Percentiles rank a stretch among this genome's conserved stretches.
Evolutionary conservation across 208 protist genomes (phyloP).

Genomic region (Spongospora subterranea): DNA sequence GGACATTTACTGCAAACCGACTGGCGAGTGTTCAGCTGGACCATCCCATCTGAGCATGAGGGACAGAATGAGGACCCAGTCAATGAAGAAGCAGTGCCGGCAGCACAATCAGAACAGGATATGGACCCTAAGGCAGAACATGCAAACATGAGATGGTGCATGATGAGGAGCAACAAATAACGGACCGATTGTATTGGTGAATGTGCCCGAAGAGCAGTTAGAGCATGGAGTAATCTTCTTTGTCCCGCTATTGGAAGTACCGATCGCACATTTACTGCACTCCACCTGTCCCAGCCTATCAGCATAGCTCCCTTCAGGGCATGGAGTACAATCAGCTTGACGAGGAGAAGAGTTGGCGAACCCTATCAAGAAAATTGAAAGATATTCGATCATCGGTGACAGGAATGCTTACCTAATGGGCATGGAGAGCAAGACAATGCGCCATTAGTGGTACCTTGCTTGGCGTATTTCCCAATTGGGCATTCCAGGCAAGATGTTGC

Average conservation of each 20-base stretch:
- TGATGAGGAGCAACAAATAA: not conserved
- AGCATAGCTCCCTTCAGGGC: not conserved
- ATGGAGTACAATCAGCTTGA: not conserved
- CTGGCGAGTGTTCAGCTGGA: not conserved
- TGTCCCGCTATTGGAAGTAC: not conserved
- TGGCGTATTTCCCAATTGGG: constrained; percentile 17
- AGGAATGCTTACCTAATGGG: too few species aligned
- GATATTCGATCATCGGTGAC: too few species aligned
- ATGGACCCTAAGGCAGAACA: not conserved
- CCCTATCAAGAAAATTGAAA: too few species aligned
- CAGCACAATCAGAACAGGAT: not conserved
- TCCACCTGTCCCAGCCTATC: not conserved
- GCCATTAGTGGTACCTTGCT: too few species aligned
- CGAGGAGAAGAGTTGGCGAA: not conserved
- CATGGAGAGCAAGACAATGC: constrained; percentile 7
- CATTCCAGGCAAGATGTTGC: constrained; percentile 10
- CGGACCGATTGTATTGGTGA: not conserved
- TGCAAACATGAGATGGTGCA: not conserved
- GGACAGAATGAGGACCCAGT: not conserved
- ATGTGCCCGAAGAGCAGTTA: not conserved
- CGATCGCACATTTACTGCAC: not conserved
- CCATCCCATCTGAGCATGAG: not conserved
- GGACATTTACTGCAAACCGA: constrained; percentile 3
- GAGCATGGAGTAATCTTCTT: not conserved
- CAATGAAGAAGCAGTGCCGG: not conserved